phyloP scores from a whole-genome alignment of 2,329 filamentous ascomycete species.

The Diplodia mutila region DNA sequence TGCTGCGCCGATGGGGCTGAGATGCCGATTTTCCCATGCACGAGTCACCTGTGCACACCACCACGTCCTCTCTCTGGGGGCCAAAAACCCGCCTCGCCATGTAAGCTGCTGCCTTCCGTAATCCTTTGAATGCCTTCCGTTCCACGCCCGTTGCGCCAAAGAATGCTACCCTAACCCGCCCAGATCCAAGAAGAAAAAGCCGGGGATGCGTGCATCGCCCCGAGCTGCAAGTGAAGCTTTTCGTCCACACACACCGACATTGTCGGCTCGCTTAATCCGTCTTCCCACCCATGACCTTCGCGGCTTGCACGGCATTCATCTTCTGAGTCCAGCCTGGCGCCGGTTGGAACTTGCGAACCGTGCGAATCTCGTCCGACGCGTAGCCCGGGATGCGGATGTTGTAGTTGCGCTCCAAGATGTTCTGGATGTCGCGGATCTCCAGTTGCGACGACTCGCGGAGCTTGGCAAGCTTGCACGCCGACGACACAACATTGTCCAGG shows the following conservation, averaged over 20 bases:
- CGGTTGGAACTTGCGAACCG: conserved; percentile 90
- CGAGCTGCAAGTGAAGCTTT: neutral
- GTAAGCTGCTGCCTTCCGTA: neutral
- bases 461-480: conserved; percentile 89
- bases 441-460: conserved; percentile 87
- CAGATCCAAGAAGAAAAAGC: neutral
- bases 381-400: conserved; percentile 87
- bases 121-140: neutral
- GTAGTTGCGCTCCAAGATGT: conserved; percentile 65
- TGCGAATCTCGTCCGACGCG: conserved; percentile 90
- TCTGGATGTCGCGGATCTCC: conserved; percentile 71
- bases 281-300: conserved; percentile 68
- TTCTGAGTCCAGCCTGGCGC: conserved; percentile 90
- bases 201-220: neutral
- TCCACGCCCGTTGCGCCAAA: neutral
- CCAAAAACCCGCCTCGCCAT: conserved; percentile 3
- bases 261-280: conserved; percentile 34
- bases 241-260: conserved; percentile 7
- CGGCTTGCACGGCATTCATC: conserved; percentile 94
- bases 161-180: neutral
- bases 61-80: neutral
- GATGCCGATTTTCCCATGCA: conserved; percentile 22
- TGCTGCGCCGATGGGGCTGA: conserved; percentile 15
- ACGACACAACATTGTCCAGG: conserved; percentile 85
- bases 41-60: conserved; percentile 19